phyloP scores from a whole-genome alignment of 192 early-diverging fungal species.

The Rhizophagus clarus region DNA sequence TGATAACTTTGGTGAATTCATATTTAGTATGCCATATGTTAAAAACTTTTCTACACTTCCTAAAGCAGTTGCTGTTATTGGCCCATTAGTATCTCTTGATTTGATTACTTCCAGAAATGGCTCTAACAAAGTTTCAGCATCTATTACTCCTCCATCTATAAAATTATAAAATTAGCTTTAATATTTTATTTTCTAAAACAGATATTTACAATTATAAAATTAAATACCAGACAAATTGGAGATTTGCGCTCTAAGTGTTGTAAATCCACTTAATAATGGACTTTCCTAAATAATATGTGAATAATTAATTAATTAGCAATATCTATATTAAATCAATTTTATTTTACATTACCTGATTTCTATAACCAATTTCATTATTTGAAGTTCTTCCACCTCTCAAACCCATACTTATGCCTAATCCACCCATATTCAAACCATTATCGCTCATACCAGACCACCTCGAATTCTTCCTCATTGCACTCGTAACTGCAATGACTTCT shows the following conservation, averaged over 20 bases:
- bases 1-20: slow-evolving; percentile 65
- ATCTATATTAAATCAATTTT: neutral
- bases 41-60: slow-evolving; percentile 89
- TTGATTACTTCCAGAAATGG: slow-evolving; percentile 94
- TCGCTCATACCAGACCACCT: slow-evolving; percentile 71
- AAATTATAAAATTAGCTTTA: neutral
- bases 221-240: slow-evolving; percentile 51
- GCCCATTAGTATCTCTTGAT: slow-evolving; percentile 91
- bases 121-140: slow-evolving; percentile 72
- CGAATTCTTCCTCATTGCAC: slow-evolving; percentile 81
- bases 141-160: slow-evolving; percentile 62
- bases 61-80: slow-evolving; percentile 91
- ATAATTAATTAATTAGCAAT: neutral
- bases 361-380: slow-evolving; percentile 45
- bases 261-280: slow-evolving; percentile 70
- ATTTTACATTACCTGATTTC: slow-evolving; percentile 44
- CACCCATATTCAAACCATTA: slow-evolving; percentile 57
- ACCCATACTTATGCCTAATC: slow-evolving; percentile 63
- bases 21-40: slow-evolving; percentile 73
- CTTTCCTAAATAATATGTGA: slow-evolving; percentile 50
- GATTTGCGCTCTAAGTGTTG: slow-evolving; percentile 60
- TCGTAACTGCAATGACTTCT: slow-evolving; percentile 75
- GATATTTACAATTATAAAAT: neutral
- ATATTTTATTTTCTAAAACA: neutral
- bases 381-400: slow-evolving; percentile 50